Evolutionary conservation across 805 yeast genomes (phyloP).

Genomic region (Candida chilensis): DNA sequence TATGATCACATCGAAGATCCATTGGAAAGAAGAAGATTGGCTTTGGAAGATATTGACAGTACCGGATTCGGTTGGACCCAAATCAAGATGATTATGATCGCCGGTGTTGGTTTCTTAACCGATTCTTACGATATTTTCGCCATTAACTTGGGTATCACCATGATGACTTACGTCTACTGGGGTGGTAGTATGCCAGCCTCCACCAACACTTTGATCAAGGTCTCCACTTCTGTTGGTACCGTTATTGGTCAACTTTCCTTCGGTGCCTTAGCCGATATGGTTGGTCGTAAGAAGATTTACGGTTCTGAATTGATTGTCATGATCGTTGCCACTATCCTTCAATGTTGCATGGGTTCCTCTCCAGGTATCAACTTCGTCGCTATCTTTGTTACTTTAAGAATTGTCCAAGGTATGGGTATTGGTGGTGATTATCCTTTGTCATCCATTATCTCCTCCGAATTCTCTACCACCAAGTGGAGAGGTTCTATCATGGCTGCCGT

Average conservation of each 20-base stretch:
- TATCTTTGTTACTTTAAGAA: constrained; percentile 68
- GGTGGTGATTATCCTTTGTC: constrained; percentile 97
- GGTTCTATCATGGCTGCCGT: constrained; percentile 97
- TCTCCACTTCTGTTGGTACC: constrained; percentile 89
- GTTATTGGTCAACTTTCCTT: constrained; percentile 85
- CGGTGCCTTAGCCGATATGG: constrained; percentile 71
- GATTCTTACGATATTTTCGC: constrained; percentile 92
- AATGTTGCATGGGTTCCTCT: constrained; percentile 65
- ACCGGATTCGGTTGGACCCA: constrained; percentile 80
- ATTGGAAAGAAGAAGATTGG: constrained; percentile 78
- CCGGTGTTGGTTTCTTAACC: constrained; percentile 85
- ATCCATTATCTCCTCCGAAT: constrained; percentile 88
- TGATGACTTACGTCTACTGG: constrained; percentile 77
- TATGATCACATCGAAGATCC: constrained; percentile 81
- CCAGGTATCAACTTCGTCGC: constrained; percentile 70
- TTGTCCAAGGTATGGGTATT: constrained; percentile 90
- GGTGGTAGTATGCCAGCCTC: constrained; percentile 55
- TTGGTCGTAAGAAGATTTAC: constrained; percentile 83
- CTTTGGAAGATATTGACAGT: constrained; percentile 75
- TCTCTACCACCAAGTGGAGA: constrained; percentile 93
- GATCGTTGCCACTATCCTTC: constrained; percentile 71
- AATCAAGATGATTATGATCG: constrained; percentile 71
- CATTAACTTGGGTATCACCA: constrained; percentile 71
- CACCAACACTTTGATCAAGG: constrained; percentile 70
- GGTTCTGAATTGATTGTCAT: constrained; percentile 82